phyloP scores from a whole-genome alignment of 371 early-diverging fungal genomes.

The Mucor saturninus region DNA sequence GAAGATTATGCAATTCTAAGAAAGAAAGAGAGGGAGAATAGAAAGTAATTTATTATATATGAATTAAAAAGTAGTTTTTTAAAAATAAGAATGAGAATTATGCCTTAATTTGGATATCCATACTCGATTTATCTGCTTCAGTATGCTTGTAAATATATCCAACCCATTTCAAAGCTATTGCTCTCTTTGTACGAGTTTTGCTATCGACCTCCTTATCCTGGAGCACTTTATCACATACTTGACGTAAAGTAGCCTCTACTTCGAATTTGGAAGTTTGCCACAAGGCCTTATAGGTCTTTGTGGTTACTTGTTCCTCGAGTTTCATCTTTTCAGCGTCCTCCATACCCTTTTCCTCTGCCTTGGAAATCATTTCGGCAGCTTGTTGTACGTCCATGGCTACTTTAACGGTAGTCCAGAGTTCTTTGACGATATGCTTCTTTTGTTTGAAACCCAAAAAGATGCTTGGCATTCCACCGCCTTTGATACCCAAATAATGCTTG shows the following conservation, averaged over 20 bases:
- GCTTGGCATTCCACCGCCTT: slow-evolving; percentile 63
- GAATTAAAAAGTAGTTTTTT: slow-evolving; percentile 9
- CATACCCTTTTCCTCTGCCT: slow-evolving; percentile 82
- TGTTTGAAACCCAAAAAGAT: slow-evolving; percentile 71
- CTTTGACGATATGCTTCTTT: slow-evolving; percentile 83
- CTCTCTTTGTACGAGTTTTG: slow-evolving; percentile 44
- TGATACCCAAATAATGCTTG: slow-evolving; percentile 75
- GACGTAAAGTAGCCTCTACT: slow-evolving; percentile 83
- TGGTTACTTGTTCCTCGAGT: slow-evolving; percentile 76
- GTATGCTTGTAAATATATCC: slow-evolving; percentile 54
- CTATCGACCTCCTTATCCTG: slow-evolving; percentile 58
- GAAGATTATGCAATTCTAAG: slow-evolving; percentile 21
- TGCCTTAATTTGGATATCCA: slow-evolving; percentile 34
- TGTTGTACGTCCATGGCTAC: slow-evolving; percentile 92
- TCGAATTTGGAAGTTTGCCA: slow-evolving; percentile 96
- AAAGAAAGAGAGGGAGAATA: neutral
- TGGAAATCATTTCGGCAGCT: slow-evolving; percentile 80
- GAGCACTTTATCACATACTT: slow-evolving; percentile 87
- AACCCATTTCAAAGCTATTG: slow-evolving; percentile 50
- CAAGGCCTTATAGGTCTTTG: slow-evolving; percentile 83
- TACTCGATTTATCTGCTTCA: slow-evolving; percentile 42
- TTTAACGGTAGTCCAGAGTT: slow-evolving; percentile 87
- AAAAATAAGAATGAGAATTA: slow-evolving; percentile 1
- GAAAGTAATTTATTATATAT: neutral
- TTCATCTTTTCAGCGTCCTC: slow-evolving; percentile 67